These are phyloP conservation scores for Coniochaeta hoffmannii DNA, from an alignment of 2,329 filamentous ascomycete species.

Conservation along the genomic window DNA sequence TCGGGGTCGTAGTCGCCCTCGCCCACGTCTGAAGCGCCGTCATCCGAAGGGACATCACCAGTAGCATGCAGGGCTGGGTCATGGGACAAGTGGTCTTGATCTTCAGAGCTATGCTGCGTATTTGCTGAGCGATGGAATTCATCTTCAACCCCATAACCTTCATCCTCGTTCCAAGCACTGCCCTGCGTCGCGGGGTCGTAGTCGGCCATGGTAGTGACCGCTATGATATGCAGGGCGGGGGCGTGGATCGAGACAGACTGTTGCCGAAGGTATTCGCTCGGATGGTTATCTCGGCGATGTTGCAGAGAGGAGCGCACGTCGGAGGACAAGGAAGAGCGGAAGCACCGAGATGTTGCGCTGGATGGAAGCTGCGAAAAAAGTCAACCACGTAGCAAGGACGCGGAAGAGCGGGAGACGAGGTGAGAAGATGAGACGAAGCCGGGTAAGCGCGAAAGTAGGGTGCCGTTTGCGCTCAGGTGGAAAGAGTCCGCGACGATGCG, in stretches of 20 bases:
- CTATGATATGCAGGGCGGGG: slow-evolving; percentile 1
- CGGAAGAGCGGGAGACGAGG: background rate
- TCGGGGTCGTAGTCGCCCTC: slow-evolving; percentile 54
- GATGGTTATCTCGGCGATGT: background rate
- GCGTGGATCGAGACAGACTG: background rate
- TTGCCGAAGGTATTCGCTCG: background rate
- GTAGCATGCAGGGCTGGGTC: slow-evolving; percentile 37
- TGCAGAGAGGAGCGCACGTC: background rate
- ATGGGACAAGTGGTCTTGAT: slow-evolving; percentile 36
- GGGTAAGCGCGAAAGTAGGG: background rate
- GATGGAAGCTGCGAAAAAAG: background rate
- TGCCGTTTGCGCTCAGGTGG: background rate
- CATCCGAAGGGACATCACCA: slow-evolving; percentile 39
- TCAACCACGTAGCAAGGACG: background rate
- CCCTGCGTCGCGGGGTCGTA: slow-evolving; percentile 20
- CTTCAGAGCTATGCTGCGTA: slow-evolving; percentile 48
- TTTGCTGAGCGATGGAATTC: slow-evolving; percentile 45
- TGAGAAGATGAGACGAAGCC: background rate
- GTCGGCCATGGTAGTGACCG: slow-evolving; percentile 13
- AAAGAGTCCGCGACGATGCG: background rate
- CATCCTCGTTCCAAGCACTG: slow-evolving; percentile 42
- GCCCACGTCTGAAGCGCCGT: slow-evolving; percentile 39
- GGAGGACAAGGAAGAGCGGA: background rate
- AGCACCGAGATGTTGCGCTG: background rate
- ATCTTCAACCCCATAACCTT: slow-evolving; percentile 46